Percentiles rank a stretch among this genome's conserved stretches.
These are phyloP conservation scores for Cystobasidium onofrii DNA, from an alignment of 768 basidiomycete species.

Conservation along the genomic window DNA sequence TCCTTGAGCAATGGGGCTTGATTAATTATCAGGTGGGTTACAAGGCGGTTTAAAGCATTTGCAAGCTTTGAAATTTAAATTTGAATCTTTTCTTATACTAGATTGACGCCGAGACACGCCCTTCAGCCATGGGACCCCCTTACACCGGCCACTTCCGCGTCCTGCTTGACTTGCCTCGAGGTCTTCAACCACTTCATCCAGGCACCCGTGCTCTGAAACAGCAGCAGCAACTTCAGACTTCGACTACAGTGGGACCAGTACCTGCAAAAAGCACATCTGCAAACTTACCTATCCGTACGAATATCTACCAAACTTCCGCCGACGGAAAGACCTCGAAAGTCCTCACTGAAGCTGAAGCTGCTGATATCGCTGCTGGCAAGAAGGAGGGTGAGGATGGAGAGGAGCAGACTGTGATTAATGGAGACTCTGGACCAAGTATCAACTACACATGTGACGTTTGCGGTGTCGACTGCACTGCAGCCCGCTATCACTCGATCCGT, in stretches of 20 bases:
- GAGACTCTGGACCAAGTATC: slow-evolving; percentile 71
- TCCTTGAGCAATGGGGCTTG: slow-evolving; percentile 97
- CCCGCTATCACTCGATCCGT: slow-evolving; percentile 87
- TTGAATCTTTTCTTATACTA: too few species aligned
- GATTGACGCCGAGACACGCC: slow-evolving; percentile 95
- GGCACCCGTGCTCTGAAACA: slow-evolving; percentile 49
- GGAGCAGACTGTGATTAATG: slow-evolving; percentile 49
- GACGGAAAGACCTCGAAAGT: slow-evolving; percentile 12
- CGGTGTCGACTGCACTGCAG: slow-evolving; percentile 68
- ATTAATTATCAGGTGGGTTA: slow-evolving; percentile 91
- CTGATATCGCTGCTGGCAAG: neutral
- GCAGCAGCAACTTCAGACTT: slow-evolving; percentile 45
- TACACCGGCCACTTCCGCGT: slow-evolving; percentile 99
- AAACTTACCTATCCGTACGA: slow-evolving; percentile 12
- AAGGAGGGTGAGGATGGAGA: slow-evolving; percentile 39
- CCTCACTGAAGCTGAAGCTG: slow-evolving; percentile 1
- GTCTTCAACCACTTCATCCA: slow-evolving; percentile 76
- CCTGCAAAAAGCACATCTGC: neutral
- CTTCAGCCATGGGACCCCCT: slow-evolving; percentile 86
- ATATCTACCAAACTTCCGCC: slow-evolving; percentile 17
- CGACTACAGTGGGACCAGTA: neutral
- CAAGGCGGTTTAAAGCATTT: too few species aligned
- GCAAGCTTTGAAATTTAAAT: too few species aligned
- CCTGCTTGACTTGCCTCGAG: slow-evolving; percentile 90
- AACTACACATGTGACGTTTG: slow-evolving; percentile 73